Evolutionary conservation across 1,139 yeast species (phyloP), one percentile per base, ranked within the genome.

Genomic region (Ogataea hybrid): DNA sequence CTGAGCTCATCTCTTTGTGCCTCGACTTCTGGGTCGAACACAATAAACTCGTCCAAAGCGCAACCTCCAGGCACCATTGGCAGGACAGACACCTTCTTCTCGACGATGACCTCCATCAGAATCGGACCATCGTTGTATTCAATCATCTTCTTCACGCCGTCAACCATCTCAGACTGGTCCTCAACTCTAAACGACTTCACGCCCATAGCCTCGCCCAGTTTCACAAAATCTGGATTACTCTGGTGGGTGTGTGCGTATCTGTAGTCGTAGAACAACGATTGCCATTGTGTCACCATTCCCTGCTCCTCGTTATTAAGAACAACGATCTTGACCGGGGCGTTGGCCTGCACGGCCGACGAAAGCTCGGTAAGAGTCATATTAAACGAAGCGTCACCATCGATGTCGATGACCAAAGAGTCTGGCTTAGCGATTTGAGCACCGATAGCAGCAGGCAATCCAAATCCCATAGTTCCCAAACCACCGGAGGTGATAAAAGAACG

Each of bases 271-370:
- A 92, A 92, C 51, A 92, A 73, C 14, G 96, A 85, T 71, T 92
- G 98, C 98, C 98, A 92, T 69, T 92, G 98, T 16, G 97, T 92
- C 46, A 92, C 98, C 98, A 92, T 92, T 63, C 98, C 98, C 73
- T 92, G 98, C 71, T 92, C 98, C 71, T 90, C 97, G 65, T 92
- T 92, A 68, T 92, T 92, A 62, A 92, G 75, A 44, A 92, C 82
- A 66, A 90, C 76, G 47, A 87, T 77, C 73, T 92, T 92, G 53
- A 92, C 82, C 50, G 96, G 97, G 39, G 95, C 83, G 52, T 77
- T 77, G 47, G 92, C 95, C 73, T 92, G 97, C 32, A 89, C 95
- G 20, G 97, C 98, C 39, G 96, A 84, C 25, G 90, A 79, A 64
- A 92, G 73, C 73, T 92, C 98, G 65, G 81, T 86, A 53, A 92